Percentiles rank a stretch among this genome's conserved stretches.
Conservation (phyloP, 495 filamentous ascomycete species). For the Endocarpon pusillum region DNA sequence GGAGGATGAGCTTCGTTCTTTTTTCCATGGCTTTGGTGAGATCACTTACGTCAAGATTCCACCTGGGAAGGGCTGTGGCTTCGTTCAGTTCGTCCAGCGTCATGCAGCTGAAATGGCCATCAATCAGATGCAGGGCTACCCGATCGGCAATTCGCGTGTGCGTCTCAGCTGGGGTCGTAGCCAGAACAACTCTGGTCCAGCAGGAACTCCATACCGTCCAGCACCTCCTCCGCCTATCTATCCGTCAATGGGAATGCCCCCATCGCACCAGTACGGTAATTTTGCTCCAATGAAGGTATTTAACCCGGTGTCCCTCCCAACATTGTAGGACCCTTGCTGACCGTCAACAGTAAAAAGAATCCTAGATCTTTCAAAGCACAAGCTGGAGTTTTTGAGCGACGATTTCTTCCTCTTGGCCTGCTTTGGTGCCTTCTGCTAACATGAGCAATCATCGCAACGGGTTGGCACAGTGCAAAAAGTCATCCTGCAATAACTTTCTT, state of each 20-base stretch:
- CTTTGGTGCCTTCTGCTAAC: too few species aligned
- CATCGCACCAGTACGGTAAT: slow-evolving; percentile 53
- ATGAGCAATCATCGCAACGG: too few species aligned
- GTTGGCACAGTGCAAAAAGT: too few species aligned
- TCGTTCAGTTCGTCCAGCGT: slow-evolving; percentile 98
- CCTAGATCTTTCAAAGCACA: too few species aligned
- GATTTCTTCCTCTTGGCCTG: too few species aligned
- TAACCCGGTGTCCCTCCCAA: too few species aligned
- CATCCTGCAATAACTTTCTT: too few species aligned
- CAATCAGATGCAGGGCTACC: slow-evolving; percentile 99
- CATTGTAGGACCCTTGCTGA: too few species aligned
- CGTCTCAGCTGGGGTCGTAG: slow-evolving; percentile 93
- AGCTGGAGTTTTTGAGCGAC: too few species aligned
- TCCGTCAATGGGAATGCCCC: slow-evolving; percentile 72
- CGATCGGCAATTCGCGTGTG: slow-evolving; percentile 96
- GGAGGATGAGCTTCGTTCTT: slow-evolving; percentile 95
- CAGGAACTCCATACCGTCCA: slow-evolving; percentile 92
- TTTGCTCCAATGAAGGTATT: slow-evolving; percentile 66
- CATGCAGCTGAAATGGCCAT: slow-evolving; percentile 99
- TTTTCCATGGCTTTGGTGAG: slow-evolving; percentile 99
- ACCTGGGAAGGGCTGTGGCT: slow-evolving; percentile 96
- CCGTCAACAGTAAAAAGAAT: too few species aligned
- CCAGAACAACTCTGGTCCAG: slow-evolving; percentile 97
- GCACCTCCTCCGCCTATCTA: slow-evolving; percentile 78
- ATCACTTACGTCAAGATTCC: slow-evolving; percentile 99